A percentile compares a stretch with the other conserved stretches of the same genome.
Evolutionary conservation across 495 filamentous ascomycete species (phyloP).

Genomic region (Hapsidospora chrysogenum): DNA sequence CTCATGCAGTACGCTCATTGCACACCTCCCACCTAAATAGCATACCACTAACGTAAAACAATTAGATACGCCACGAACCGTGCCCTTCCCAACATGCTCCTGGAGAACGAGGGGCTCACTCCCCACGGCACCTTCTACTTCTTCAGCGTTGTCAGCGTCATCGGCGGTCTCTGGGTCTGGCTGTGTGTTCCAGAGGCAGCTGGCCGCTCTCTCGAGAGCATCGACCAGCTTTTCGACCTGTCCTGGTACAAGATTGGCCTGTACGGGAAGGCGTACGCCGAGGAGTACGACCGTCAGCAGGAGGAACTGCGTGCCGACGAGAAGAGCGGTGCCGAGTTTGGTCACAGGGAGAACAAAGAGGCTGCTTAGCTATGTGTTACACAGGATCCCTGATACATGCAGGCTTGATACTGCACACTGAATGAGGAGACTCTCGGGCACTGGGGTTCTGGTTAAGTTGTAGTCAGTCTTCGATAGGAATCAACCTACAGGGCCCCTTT

Average conservation of each 20-base stretch:
- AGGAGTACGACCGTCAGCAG: background rate
- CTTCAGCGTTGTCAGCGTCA: slow-evolving; percentile 41
- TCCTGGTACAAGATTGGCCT: slow-evolving; percentile 49
- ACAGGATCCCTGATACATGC: no score
- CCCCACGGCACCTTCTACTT: slow-evolving; percentile 44
- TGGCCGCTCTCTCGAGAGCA: slow-evolving; percentile 41
- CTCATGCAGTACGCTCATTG: no score
- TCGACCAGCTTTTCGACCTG: slow-evolving; percentile 50
- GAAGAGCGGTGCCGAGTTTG: background rate
- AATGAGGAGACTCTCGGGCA: no score
- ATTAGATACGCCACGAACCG: background rate
- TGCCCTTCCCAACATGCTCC: background rate
- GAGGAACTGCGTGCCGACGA: background rate
- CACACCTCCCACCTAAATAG: no score
- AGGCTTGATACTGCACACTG: no score
- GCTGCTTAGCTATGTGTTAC: no score
- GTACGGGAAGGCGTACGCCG: slow-evolving; percentile 27
- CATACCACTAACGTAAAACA: no score
- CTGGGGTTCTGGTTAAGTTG: no score
- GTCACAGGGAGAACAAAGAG: no score
- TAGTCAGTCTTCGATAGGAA: no score
- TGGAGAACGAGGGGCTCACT: slow-evolving; percentile 8
- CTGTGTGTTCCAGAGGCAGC: slow-evolving; percentile 52
- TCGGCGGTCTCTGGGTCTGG: slow-evolving; percentile 40
- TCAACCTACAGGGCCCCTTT: no score